phyloP scores from a whole-genome alignment of 331 rosid species.

The Rhamnella rubrinervis region DNA sequence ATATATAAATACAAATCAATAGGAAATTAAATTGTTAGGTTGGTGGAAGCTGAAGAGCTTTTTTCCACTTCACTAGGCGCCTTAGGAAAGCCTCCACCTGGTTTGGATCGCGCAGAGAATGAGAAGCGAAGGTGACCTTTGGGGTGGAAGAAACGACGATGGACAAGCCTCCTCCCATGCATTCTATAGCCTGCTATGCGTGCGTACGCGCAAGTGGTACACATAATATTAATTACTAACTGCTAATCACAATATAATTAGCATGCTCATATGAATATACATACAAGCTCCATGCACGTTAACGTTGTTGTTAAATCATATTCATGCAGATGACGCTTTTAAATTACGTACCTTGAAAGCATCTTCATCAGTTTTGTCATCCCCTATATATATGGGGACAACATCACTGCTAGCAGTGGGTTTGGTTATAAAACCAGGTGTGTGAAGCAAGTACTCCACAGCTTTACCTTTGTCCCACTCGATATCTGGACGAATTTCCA shows the following conservation, averaged over 20 bases:
- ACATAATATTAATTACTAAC: background rate
- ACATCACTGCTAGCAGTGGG: conserved; percentile 13
- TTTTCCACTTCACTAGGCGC: conserved; percentile 49
- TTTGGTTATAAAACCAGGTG: conserved; percentile 38
- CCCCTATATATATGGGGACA: conserved; percentile 51
- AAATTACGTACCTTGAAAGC: conserved; percentile 47
- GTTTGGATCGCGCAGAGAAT: conserved; percentile 49
- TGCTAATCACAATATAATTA: no score
- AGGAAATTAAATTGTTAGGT: background rate
- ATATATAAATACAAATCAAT: no score
- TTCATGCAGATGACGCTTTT: no score
- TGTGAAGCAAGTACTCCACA: conserved; percentile 46
- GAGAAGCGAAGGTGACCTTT: conserved; percentile 48
- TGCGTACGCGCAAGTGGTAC: background rate
- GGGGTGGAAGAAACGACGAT: conserved; percentile 49
- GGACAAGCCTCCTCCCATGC: conserved; percentile 44
- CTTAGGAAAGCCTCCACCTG: conserved; percentile 47
- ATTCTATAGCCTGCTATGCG: conserved; percentile 37
- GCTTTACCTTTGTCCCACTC: conserved; percentile 63
- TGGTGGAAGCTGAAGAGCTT: background rate
- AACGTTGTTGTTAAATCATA: no score
- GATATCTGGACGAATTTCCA: conserved; percentile 54
- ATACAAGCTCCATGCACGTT: no score
- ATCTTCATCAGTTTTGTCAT: conserved; percentile 64
- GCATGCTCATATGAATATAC: no score